These are phyloP conservation scores for Sesbania bispinosa DNA, from an alignment of 306 rosid species.

Conservation along the genomic window DNA sequence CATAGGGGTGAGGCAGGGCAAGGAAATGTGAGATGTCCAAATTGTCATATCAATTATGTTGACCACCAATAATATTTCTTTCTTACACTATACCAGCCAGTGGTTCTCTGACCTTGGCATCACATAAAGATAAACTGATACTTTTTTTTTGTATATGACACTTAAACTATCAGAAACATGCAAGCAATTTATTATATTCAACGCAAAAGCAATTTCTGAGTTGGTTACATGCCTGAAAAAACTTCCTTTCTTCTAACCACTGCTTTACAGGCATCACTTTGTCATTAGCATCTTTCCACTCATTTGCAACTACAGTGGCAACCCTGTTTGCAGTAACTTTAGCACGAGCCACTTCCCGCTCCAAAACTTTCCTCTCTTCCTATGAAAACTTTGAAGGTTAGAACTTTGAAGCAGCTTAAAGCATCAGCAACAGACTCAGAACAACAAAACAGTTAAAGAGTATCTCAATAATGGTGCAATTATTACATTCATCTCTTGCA, in stretches of 20 bases:
- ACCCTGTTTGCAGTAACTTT: slow-evolving; percentile 83
- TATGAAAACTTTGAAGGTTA: slow-evolving; percentile 14
- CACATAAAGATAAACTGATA: no score
- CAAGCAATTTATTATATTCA: no score
- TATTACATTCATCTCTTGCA: slow-evolving; percentile 91
- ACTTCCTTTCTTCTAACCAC: slow-evolving; percentile 84
- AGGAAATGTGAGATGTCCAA: no score
- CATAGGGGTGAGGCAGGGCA: no score
- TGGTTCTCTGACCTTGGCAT: no score
- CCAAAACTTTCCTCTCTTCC: slow-evolving; percentile 79
- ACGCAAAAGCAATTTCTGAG: no score
- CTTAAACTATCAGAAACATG: no score
- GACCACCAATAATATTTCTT: no score
- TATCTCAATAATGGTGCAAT: neutral
- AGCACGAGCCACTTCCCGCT: slow-evolving; percentile 91
- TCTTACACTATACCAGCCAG: no score
- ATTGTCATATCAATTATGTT: no score
- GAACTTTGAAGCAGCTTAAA: neutral
- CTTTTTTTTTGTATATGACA: no score
- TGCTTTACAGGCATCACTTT: slow-evolving; percentile 95
- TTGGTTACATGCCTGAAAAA: slow-evolving; percentile 52
- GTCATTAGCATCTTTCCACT: slow-evolving; percentile 89
- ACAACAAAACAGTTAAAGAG: neutral
- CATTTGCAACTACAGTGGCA: slow-evolving; percentile 89
- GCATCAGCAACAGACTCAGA: neutral